These are phyloP conservation scores for Hypholoma sublateritium DNA, from an alignment of 768 basidiomycete genomes.

Conservation along the genomic window DNA sequence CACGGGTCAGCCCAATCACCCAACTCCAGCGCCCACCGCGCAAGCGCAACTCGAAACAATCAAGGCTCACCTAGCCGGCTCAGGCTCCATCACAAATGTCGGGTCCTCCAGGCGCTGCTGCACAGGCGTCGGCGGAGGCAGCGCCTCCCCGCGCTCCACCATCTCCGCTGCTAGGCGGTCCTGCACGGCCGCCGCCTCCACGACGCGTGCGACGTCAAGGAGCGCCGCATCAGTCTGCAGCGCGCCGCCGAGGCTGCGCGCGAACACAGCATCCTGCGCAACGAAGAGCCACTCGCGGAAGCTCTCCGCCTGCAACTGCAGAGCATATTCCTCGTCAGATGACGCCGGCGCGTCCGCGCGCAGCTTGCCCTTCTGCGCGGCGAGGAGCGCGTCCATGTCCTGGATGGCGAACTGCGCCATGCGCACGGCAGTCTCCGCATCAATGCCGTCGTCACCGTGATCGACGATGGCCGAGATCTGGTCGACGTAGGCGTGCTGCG, in stretches of 20 bases:
- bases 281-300: constrained; percentile 26
- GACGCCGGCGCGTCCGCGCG: constrained; percentile 26
- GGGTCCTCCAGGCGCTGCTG: constrained; percentile 21
- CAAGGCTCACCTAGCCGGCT: background rate
- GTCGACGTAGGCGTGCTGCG: too few relatives aligned
- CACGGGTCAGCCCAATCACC: too few relatives aligned
- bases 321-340: constrained; percentile 49
- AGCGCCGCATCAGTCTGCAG: constrained; percentile 33
- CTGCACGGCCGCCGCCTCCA: constrained; percentile 38
- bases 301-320: constrained; percentile 39
- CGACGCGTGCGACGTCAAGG: constrained; percentile 26
- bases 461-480: too few relatives aligned
- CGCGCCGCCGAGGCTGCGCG: constrained; percentile 42
- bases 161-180: constrained; percentile 43
- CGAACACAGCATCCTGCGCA: constrained; percentile 37
- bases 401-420: constrained; percentile 33
- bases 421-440: too few relatives aligned
- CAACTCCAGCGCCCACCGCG: too few relatives aligned
- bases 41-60: background rate
- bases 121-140: constrained; percentile 25
- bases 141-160: constrained; percentile 26
- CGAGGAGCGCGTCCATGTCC: constrained; percentile 32
- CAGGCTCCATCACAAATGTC: constrained; percentile 19
- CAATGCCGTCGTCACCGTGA: too few relatives aligned
- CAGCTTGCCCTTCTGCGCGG: constrained; percentile 36